These are phyloP conservation scores for Thraustochytrium sp. DNA, from an alignment of 352 stramenopile genomes.

Conservation along the genomic window DNA sequence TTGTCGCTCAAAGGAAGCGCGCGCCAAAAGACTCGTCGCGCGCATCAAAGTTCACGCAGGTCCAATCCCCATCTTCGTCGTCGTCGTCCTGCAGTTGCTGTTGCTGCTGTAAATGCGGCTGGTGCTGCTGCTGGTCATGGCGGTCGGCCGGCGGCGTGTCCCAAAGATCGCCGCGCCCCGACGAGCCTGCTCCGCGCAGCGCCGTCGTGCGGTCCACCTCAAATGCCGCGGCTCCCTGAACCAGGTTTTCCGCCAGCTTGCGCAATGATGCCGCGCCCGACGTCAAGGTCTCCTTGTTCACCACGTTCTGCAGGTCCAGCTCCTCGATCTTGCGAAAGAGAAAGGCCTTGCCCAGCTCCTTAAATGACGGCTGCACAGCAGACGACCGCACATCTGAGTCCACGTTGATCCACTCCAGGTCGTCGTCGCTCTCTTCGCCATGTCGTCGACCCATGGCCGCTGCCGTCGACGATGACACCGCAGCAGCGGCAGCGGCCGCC, in stretches of 20 bases:
- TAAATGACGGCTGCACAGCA: background rate
- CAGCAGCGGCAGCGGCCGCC: background rate
- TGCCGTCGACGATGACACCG: background rate
- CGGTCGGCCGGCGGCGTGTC: background rate
- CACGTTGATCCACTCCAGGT: constrained; percentile 21
- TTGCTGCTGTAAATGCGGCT: background rate
- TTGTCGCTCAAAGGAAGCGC: background rate
- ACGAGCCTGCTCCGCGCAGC: background rate
- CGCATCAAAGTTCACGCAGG: constrained; percentile 29
- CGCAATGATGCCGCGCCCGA: background rate
- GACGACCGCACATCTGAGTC: background rate
- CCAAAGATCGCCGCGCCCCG: background rate
- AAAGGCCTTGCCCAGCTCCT: constrained; percentile 10
- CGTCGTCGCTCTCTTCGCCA: background rate
- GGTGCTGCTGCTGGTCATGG: background rate
- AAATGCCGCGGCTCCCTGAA: background rate
- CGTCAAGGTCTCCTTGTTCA: constrained; percentile 15
- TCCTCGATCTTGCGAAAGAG: background rate
- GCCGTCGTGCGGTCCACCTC: background rate
- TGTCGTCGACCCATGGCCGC: background rate
- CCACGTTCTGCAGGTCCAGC: constrained; percentile 13
- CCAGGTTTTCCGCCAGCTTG: background rate
- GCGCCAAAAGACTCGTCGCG: constrained; percentile 20
- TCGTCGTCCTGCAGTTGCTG: background rate
- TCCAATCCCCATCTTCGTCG: constrained; percentile 8